Conservation (phyloP, 108 stramenopile genomes). For the Cylindrotheca closterium region DNA sequence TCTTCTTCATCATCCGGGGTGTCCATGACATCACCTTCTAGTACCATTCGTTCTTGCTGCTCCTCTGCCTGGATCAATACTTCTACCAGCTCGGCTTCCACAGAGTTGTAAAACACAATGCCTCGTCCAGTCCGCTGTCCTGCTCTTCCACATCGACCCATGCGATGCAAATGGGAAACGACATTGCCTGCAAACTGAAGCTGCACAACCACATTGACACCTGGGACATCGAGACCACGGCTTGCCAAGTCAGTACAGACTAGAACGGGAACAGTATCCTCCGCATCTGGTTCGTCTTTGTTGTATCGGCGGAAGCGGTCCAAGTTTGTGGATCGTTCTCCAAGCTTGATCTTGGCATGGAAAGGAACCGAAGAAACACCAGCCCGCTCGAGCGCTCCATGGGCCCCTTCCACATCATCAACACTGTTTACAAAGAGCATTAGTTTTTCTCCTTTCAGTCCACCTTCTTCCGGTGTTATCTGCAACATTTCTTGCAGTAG, state of each 20-base stretch:
- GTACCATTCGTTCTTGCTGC: slow-evolving; percentile 71
- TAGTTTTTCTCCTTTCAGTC: slow-evolving; percentile 78
- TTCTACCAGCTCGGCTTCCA: slow-evolving; percentile 68
- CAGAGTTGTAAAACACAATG: slow-evolving; percentile 85
- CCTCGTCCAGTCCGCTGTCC: slow-evolving; percentile 90
- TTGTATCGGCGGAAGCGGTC: slow-evolving; percentile 73
- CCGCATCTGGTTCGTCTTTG: slow-evolving; percentile 17
- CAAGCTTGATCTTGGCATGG: slow-evolving; percentile 80
- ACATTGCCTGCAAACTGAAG: slow-evolving; percentile 95
- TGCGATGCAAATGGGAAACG: slow-evolving; percentile 96
- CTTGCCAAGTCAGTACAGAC: slow-evolving; percentile 97
- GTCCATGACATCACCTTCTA: slow-evolving; percentile 66
- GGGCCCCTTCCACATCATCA: slow-evolving; percentile 81
- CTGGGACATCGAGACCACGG: slow-evolving; percentile 96
- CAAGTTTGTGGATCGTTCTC: slow-evolving; percentile 81
- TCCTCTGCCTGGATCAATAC: slow-evolving; percentile 78
- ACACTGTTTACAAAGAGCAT: slow-evolving; percentile 90
- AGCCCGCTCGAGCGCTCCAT: slow-evolving; percentile 63
- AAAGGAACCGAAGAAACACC: slow-evolving; percentile 79
- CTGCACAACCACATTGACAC: slow-evolving; percentile 94
- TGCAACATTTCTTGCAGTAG: slow-evolving; percentile 65
- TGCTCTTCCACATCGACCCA: slow-evolving; percentile 97
- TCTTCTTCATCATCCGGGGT: slow-evolving; percentile 26
- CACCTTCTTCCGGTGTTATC: slow-evolving; percentile 37
- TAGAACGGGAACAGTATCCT: slow-evolving; percentile 80